Percentiles rank a stretch among this genome's conserved stretches.
phyloP scores from a whole-genome alignment of 1,284 basidiomycete genomes.

The Marasmius fiardii region DNA sequence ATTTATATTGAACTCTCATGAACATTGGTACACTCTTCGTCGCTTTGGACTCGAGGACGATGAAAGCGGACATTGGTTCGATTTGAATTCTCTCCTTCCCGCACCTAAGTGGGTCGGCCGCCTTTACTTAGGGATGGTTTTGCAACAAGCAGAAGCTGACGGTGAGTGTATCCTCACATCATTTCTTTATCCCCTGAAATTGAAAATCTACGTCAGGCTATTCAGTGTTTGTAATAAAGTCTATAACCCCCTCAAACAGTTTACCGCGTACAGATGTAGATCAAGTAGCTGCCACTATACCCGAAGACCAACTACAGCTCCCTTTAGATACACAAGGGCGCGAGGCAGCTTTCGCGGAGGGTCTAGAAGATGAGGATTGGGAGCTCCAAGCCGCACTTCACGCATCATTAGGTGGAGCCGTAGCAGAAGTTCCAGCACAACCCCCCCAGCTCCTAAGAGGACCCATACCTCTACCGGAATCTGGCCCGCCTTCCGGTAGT shows the following conservation, averaged over 20 bases:
- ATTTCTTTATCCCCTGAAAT: neutral
- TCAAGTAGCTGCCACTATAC: constrained; percentile 55
- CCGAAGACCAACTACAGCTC: constrained; percentile 31
- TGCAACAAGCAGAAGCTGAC: constrained; percentile 85
- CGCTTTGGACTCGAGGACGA: constrained; percentile 67
- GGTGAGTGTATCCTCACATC: constrained; percentile 37
- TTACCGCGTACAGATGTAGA: constrained; percentile 67
- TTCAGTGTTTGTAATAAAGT: constrained; percentile 81
- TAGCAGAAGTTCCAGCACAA: constrained; percentile 16
- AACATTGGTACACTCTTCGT: constrained; percentile 89
- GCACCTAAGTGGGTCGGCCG: constrained; percentile 82
- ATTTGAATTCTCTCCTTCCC: constrained; percentile 78
- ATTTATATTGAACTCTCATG: constrained; percentile 84
- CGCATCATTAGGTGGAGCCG: constrained; percentile 50
- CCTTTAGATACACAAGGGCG: neutral
- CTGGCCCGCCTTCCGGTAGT: constrained; percentile 8
- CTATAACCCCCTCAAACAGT: constrained; percentile 42
- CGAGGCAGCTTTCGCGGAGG: constrained; percentile 25
- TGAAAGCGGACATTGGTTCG: constrained; percentile 80
- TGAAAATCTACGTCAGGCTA: constrained; percentile 55
- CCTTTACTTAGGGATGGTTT: constrained; percentile 80
- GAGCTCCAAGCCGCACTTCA: constrained; percentile 85
- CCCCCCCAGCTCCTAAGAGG: constrained; percentile 19
- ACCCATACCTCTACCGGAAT: constrained; percentile 8
- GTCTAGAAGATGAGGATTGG: constrained; percentile 80